Conservation (phyloP, 129 eudicot species). For the Sambucus nigra region DNA sequence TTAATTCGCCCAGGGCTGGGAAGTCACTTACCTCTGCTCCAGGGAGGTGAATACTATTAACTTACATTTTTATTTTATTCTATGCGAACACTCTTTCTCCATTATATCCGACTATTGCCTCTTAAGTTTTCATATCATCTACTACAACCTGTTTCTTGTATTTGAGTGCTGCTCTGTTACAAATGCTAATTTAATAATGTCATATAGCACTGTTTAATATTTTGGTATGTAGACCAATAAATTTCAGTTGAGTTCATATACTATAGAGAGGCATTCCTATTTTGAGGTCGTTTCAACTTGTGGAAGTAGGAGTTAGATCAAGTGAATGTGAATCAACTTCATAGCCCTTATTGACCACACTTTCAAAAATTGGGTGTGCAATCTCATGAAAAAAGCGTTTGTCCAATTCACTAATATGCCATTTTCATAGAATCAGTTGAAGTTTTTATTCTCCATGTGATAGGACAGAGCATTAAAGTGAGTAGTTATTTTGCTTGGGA, state of each 20-base stretch:
- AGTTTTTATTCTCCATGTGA: no score
- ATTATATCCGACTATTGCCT: no score
- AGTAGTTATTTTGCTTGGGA: background rate
- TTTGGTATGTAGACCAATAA: no score
- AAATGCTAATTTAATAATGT: no score
- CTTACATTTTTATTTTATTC: background rate
- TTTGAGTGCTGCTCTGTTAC: no score
- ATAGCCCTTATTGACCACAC: background rate
- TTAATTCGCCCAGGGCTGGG: slow-evolving; percentile 14
- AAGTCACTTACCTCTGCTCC: background rate
- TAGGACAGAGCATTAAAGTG: background rate
- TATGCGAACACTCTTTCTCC: background rate
- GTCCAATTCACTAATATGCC: no score
- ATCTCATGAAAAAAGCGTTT: no score
- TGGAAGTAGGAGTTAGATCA: background rate
- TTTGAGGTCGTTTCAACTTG: background rate
- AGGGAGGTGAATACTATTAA: slow-evolving; percentile 7
- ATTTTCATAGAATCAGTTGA: no score
- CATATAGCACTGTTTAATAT: no score
- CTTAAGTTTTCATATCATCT: no score
- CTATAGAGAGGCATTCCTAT: background rate
- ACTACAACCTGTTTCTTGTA: no score
- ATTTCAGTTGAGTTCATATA: no score
- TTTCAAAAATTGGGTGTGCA: background rate
- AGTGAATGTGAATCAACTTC: background rate